Conservation (phyloP, 164 flowering plant species). For the Piper betle region DNA sequence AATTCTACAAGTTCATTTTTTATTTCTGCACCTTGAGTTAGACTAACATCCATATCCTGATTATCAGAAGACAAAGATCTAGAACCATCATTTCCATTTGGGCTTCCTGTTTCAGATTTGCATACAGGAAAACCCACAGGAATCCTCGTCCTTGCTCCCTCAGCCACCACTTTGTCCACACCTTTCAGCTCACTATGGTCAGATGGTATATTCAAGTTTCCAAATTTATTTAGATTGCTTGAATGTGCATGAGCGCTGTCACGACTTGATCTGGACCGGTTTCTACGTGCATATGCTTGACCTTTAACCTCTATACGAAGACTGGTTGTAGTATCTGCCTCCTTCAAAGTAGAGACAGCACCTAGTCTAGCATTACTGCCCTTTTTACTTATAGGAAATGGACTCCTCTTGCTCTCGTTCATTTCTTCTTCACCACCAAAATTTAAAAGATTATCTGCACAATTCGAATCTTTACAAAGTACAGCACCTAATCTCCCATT, state of each 20-base stretch:
- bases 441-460: constrained; percentile 79
- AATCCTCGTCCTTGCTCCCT: constrained; percentile 27
- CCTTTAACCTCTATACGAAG: constrained; percentile 33
- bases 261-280: constrained; percentile 61
- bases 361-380: constrained; percentile 30
- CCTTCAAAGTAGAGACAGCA: constrained; percentile 44
- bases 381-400: constrained; percentile 26
- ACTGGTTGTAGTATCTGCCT: constrained; percentile 58
- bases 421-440: constrained; percentile 66
- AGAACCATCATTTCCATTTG: constrained; percentile 23
- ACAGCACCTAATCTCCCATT: constrained; percentile 64
- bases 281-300: constrained; percentile 72
- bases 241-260: constrained; percentile 47
- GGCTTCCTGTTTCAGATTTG: constrained; percentile 27
- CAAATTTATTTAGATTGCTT: constrained; percentile 29
- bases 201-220: constrained; percentile 29
- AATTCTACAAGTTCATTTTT: constrained; percentile 12
- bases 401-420: constrained; percentile 33
- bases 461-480: constrained; percentile 55
- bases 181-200: constrained; percentile 41
- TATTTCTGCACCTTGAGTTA: constrained; percentile 14
- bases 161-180: constrained; percentile 27
- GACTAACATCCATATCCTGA: constrained; percentile 33
- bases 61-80: constrained; percentile 22
- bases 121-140: constrained; percentile 20